A percentile compares a stretch with the other conserved stretches of the same genome.
Evolutionary conservation across 805 yeast species (phyloP).

Genomic region (Candida quercuum): DNA sequence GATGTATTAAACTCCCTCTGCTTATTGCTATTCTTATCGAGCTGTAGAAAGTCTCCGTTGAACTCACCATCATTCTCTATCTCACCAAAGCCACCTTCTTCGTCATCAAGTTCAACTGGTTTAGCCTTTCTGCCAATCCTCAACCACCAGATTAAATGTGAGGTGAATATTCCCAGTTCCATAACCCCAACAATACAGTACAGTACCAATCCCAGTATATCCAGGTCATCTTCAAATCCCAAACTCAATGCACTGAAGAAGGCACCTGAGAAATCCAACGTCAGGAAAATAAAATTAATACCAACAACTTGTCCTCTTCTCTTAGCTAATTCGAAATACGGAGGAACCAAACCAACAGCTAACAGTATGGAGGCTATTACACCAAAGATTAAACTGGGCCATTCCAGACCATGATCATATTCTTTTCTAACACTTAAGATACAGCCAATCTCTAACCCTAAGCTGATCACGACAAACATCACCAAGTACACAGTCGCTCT

Average conservation of each 20-base stretch:
- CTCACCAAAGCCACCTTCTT: background rate
- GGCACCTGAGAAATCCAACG: slow-evolving; percentile 79
- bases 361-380: slow-evolving; percentile 70
- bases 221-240: slow-evolving; percentile 60
- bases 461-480: slow-evolving; percentile 36
- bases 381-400: slow-evolving; percentile 84
- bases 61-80: background rate
- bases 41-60: too few species aligned
- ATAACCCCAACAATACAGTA: slow-evolving; percentile 68
- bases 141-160: slow-evolving; percentile 68
- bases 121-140: slow-evolving; percentile 28
- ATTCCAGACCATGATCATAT: slow-evolving; percentile 42
- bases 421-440: slow-evolving; percentile 63
- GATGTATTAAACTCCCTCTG: too few species aligned
- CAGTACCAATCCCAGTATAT: slow-evolving; percentile 72
- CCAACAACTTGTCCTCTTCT: slow-evolving; percentile 85
- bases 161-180: slow-evolving; percentile 70
- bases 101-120: background rate
- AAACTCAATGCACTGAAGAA: slow-evolving; percentile 64
- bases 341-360: slow-evolving; percentile 79
- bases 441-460: slow-evolving; percentile 66
- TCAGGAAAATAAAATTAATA: slow-evolving; percentile 73
- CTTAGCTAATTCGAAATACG: slow-evolving; percentile 78
- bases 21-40: too few species aligned
- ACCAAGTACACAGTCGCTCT: slow-evolving; percentile 33